Conservation (phyloP, 164 flowering plant species). For the Nymphaea colorata region DNA sequence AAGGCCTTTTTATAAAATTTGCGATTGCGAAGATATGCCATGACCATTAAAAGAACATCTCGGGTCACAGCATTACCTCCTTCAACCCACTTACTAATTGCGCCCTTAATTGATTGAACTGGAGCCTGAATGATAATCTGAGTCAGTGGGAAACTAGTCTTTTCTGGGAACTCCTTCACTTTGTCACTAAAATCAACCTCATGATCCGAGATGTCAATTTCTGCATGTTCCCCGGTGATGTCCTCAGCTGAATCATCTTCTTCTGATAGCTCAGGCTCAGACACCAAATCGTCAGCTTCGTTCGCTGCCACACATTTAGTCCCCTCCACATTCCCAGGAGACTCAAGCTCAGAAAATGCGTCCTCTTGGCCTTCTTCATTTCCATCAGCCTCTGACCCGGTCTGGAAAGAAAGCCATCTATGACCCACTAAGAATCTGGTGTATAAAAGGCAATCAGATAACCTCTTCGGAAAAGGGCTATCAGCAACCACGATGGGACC, state of each 20-base stretch:
- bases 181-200: slow-evolving; percentile 13
- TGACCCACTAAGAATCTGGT: slow-evolving; percentile 6
- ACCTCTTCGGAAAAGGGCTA: slow-evolving; percentile 5
- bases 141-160: slow-evolving; percentile 18
- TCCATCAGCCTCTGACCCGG: slow-evolving; percentile 41
- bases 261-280: slow-evolving; percentile 40
- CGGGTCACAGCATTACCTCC: slow-evolving; percentile 47
- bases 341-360: slow-evolving; percentile 65
- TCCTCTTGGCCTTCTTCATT: slow-evolving; percentile 51
- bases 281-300: slow-evolving; percentile 19
- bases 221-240: slow-evolving; percentile 17
- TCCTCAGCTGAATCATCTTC: slow-evolving; percentile 18
- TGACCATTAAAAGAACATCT: slow-evolving; percentile 23
- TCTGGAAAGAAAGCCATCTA: slow-evolving; percentile 43
- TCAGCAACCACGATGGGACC: slow-evolving; percentile 1
- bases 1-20: slow-evolving; percentile 50
- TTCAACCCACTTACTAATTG: slow-evolving; percentile 49
- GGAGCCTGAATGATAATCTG: slow-evolving; percentile 28
- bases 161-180: slow-evolving; percentile 6
- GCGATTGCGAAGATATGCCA: slow-evolving; percentile 44
- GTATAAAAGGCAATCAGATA: slow-evolving; percentile 7
- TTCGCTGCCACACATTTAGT: slow-evolving; percentile 6
- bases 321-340: slow-evolving; percentile 4
- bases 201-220: slow-evolving; percentile 19
- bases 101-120: slow-evolving; percentile 17